Evolutionary conservation across 2,329 filamentous ascomycete genomes (phyloP).

Genomic region (Pestalotiopsis sp.): DNA sequence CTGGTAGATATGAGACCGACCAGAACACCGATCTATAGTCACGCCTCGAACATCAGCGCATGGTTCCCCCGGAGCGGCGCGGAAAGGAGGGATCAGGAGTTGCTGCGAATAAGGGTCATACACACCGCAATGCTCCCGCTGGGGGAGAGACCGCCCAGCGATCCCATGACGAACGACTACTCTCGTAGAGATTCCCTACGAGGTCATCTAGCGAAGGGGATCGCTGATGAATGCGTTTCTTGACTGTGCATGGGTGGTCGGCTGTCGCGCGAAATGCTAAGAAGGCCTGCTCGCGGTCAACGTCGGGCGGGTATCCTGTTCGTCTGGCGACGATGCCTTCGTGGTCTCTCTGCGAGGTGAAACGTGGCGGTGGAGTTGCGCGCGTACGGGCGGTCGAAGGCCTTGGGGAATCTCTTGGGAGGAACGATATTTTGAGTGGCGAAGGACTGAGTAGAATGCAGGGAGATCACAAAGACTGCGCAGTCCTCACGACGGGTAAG

Average conservation of each 20-base stretch:
- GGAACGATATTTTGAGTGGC: background rate
- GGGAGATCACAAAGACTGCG: background rate
- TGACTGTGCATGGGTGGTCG: slow-evolving; percentile 8
- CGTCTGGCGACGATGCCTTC: background rate
- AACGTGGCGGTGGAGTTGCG: slow-evolving; percentile 1
- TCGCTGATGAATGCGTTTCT: slow-evolving; percentile 13
- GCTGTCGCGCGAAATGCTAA: background rate
- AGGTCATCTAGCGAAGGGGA: slow-evolving; percentile 44
- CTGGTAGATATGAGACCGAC: slow-evolving; percentile 93
- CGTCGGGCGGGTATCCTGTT: background rate
- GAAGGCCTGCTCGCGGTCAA: background rate
- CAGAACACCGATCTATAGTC: slow-evolving; percentile 76
- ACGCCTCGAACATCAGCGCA: slow-evolving; percentile 3
- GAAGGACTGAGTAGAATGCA: background rate
- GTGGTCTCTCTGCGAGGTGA: background rate
- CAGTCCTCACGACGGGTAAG: background rate
- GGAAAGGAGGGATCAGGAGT: background rate
- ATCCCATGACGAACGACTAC: slow-evolving; percentile 59
- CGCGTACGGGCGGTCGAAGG: background rate
- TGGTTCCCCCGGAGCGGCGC: background rate
- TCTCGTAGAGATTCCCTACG: slow-evolving; percentile 26
- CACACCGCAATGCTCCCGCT: slow-evolving; percentile 75
- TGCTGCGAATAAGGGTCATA: slow-evolving; percentile 14
- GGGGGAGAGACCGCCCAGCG: slow-evolving; percentile 74
- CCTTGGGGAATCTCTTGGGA: background rate